phyloP scores from a whole-genome alignment of 129 eudicot genomes.

The Saposhnikovia divaricata region DNA sequence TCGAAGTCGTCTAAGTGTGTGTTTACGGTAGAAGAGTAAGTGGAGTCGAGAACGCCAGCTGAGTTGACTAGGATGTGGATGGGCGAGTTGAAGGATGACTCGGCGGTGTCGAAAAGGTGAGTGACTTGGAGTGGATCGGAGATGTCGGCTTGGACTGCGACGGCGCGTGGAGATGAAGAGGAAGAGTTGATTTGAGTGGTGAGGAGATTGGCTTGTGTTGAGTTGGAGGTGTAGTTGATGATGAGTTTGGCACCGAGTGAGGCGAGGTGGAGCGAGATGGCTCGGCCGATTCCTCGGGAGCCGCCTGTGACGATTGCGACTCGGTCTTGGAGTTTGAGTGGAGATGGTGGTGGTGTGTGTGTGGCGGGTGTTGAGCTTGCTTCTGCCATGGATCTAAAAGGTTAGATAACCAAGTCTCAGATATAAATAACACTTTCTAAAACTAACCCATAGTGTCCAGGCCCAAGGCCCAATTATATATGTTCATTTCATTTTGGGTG shows the following conservation, averaged over 20 bases:
- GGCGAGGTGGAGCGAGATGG: slow-evolving; percentile 17
- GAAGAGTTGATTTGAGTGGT: neutral
- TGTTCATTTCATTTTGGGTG: no score
- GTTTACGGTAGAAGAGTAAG: neutral
- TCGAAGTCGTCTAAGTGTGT: neutral
- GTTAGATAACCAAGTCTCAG: no score
- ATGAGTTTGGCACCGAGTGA: slow-evolving; percentile 19
- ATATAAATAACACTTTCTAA: no score
- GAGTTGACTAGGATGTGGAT: slow-evolving; percentile 11
- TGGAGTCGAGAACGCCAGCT: neutral
- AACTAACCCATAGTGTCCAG: no score
- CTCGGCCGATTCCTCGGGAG: slow-evolving; percentile 8
- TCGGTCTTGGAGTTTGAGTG: neutral
- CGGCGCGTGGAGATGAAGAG: neutral
- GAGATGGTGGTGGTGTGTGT: neutral
- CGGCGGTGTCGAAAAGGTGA: neutral
- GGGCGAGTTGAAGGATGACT: slow-evolving; percentile 10
- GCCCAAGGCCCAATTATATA: no score
- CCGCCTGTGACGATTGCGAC: slow-evolving; percentile 10
- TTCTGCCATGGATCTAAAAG: neutral
- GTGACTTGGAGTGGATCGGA: slow-evolving; percentile 5
- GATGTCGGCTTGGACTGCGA: slow-evolving; percentile 11
- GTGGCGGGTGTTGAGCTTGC: neutral
- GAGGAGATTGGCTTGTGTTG: slow-evolving; percentile 12
- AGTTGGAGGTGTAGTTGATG: slow-evolving; percentile 23